A percentile compares a stretch with the other conserved stretches of the same genome.
Conservation (phyloP, 2,329 filamentous ascomycete species). For the Lasiodiplodia citricola region DNA sequence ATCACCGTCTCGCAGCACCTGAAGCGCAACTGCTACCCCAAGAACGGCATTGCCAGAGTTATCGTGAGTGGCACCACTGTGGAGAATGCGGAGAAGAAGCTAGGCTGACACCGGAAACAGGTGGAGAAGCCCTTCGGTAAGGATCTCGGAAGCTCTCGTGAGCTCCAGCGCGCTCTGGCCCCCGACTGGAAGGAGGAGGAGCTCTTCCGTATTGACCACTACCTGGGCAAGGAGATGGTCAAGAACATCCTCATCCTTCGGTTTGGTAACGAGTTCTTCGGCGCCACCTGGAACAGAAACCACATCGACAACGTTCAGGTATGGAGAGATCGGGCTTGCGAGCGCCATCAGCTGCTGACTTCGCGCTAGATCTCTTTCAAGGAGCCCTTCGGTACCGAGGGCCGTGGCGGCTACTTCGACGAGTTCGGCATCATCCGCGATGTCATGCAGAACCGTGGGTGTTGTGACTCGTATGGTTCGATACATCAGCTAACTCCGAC, state of each 20-base stretch:
- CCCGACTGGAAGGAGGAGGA: slow-evolving; percentile 99
- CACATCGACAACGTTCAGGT: slow-evolving; percentile 89
- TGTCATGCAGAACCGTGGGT: slow-evolving; percentile 94
- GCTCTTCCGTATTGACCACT: slow-evolving; percentile 99
- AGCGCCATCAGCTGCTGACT: neutral
- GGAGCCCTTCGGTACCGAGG: slow-evolving; percentile 98
- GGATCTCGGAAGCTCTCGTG: slow-evolving; percentile 90
- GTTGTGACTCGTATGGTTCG: neutral
- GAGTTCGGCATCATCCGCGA: slow-evolving; percentile 99
- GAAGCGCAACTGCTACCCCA: slow-evolving; percentile 96
- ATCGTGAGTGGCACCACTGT: slow-evolving; percentile 67
- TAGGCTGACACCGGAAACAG: slow-evolving; percentile 51
- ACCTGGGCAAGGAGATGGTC: slow-evolving; percentile 99
- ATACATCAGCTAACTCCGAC: slow-evolving; percentile 18
- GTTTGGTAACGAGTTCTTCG: slow-evolving; percentile 98
- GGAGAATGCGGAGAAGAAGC: neutral
- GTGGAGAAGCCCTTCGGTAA: slow-evolving; percentile 99
- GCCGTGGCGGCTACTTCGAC: slow-evolving; percentile 97
- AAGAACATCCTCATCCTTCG: slow-evolving; percentile 99
- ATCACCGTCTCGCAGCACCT: slow-evolving; percentile 96
- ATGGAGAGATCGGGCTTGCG: slow-evolving; percentile 41
- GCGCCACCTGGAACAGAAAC: slow-evolving; percentile 97
- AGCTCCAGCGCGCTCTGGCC: slow-evolving; percentile 91
- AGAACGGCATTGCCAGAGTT: slow-evolving; percentile 86
- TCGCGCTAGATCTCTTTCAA: slow-evolving; percentile 83